These are phyloP conservation scores for Rhodotorula sp. DNA, from an alignment of 1,284 basidiomycete genomes.

Conservation along the genomic window DNA sequence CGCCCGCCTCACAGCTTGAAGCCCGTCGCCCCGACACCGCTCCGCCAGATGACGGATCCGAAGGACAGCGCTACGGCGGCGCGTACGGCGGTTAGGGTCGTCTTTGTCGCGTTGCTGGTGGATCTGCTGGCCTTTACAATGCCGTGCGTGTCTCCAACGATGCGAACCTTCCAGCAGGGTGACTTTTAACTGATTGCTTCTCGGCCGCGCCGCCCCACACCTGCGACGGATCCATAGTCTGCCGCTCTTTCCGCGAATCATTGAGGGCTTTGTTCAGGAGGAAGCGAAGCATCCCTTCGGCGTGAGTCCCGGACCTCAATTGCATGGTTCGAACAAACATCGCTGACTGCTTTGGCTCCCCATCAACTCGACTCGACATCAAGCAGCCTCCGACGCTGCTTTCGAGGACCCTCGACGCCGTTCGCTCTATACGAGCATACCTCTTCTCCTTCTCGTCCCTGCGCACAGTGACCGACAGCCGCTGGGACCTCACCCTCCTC, in stretches of 20 bases:
- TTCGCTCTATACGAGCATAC: slow-evolving; percentile 21
- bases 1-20: background rate
- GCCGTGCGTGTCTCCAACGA: slow-evolving; percentile 20
- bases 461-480: background rate
- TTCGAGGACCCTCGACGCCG: slow-evolving; percentile 23
- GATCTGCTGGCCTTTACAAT: slow-evolving; percentile 44
- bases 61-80: background rate
- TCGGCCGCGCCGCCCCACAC: too few relatives aligned
- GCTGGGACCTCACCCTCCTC: slow-evolving; percentile 41
- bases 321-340: background rate
- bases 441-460: slow-evolving; percentile 26
- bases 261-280: slow-evolving; percentile 35
- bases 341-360: background rate
- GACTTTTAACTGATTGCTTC: background rate
- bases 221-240: slow-evolving; percentile 11
- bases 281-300: slow-evolving; percentile 2
- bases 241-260: slow-evolving; percentile 42
- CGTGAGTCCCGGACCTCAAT: background rate
- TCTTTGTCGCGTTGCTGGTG: slow-evolving; percentile 39
- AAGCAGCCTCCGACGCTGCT: slow-evolving; percentile 23
- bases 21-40: too few relatives aligned
- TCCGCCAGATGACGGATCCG: background rate
- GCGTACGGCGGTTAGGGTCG: slow-evolving; percentile 30
- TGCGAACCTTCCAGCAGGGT: background rate
- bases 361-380: too few relatives aligned